These are phyloP conservation scores for Zea luxurians DNA, from an alignment of 176 grass and related monocot species.

Conservation along the genomic window DNA sequence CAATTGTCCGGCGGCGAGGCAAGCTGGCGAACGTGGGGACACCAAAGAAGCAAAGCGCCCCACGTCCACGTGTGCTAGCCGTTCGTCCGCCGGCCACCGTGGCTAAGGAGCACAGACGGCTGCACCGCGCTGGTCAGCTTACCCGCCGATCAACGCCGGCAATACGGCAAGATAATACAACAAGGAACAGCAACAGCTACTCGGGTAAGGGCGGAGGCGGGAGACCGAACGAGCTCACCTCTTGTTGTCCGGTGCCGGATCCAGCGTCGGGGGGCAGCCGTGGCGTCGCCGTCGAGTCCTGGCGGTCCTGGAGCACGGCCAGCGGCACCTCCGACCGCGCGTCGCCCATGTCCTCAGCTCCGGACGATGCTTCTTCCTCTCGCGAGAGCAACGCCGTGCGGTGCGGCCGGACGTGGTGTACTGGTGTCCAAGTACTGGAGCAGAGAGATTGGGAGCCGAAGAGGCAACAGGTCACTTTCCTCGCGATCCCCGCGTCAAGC, in stretches of 20 bases:
- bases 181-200: neutral
- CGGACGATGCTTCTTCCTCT: neutral
- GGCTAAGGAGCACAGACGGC: neutral
- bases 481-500: neutral
- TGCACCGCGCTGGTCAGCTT: neutral
- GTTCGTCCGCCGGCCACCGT: neutral
- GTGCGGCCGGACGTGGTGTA: neutral
- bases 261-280: neutral
- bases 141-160: neutral
- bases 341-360: constrained; percentile 20
- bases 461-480: neutral
- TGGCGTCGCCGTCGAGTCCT: no score
- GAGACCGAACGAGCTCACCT: constrained; percentile 20
- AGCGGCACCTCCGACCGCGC: constrained; percentile 29
- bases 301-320: constrained; percentile 1
- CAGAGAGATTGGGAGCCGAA: neutral
- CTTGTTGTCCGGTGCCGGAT: neutral
- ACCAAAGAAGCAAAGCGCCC: neutral
- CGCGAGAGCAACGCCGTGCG: neutral
- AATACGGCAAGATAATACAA: neutral
- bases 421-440: neutral
- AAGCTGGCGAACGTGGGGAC: neutral
- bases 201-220: neutral
- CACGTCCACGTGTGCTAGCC: neutral
- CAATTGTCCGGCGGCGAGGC: neutral